A percentile compares a stretch with the other conserved stretches of the same genome.
phyloP scores from a whole-genome alignment of 2,329 filamentous ascomycete genomes.

The Penicillium sp. region DNA sequence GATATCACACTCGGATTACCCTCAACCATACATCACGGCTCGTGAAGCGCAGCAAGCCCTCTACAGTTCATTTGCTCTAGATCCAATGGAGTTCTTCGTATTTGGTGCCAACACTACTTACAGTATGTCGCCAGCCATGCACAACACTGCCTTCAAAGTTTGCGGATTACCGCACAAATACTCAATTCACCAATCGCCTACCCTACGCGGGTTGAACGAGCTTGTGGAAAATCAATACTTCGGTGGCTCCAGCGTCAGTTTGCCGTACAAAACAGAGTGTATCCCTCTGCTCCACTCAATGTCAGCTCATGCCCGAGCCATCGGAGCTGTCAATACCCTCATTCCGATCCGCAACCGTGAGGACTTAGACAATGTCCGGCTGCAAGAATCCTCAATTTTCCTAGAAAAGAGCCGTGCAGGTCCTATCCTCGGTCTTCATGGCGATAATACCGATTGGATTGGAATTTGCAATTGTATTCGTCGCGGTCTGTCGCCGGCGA shows the following conservation, averaged over 20 bases:
- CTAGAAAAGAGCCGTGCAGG: conserved; percentile 61
- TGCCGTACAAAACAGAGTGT: conserved; percentile 71
- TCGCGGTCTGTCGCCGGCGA: conserved; percentile 68
- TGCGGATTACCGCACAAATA: conserved; percentile 68
- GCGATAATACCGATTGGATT: conserved; percentile 79
- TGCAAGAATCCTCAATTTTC: conserved; percentile 55
- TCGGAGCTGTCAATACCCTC: conserved; percentile 72
- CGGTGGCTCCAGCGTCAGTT: conserved; percentile 66
- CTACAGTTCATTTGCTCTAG: conserved; percentile 63
- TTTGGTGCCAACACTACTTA: conserved; percentile 69
- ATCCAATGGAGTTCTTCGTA: conserved; percentile 68
- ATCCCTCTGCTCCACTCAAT: conserved; percentile 62
- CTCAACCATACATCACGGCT: conserved; percentile 56
- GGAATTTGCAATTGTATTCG: conserved; percentile 71
- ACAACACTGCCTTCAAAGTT: conserved; percentile 63
- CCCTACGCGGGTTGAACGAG: conserved; percentile 60
- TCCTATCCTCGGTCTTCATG: conserved; percentile 65
- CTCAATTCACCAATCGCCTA: conserved; percentile 59
- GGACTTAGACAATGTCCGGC: conserved; percentile 51
- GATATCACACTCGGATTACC: conserved; percentile 41
- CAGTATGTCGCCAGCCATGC: conserved; percentile 73
- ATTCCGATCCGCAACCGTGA: conserved; percentile 62
- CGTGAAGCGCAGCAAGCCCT: conserved; percentile 62
- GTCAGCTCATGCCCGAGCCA: conserved; percentile 68
- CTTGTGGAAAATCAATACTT: conserved; percentile 64